Evolutionary conservation across 2,329 filamentous ascomycete genomes (phyloP).

Genomic region (Zymoseptoria brevis): DNA sequence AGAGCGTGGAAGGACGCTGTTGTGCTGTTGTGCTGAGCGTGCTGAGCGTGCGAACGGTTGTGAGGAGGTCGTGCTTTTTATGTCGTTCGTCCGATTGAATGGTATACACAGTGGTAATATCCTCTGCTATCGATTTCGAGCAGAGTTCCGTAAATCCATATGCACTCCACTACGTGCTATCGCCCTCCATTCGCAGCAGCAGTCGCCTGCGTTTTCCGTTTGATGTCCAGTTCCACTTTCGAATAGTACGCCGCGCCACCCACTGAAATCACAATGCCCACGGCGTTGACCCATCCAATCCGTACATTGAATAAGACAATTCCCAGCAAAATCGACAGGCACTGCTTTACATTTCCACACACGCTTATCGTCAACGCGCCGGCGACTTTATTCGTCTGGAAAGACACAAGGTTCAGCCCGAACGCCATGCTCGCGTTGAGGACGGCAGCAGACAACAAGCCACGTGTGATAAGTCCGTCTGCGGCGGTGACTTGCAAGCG

Average conservation of each 20-base stretch:
- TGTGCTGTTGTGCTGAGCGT: no score
- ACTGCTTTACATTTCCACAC: constrained; percentile 33
- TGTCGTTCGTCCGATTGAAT: neutral
- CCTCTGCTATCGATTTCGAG: neutral
- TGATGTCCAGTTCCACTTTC: constrained; percentile 49
- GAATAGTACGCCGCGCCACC: constrained; percentile 51
- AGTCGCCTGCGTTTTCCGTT: constrained; percentile 15
- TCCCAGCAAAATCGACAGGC: constrained; percentile 30
- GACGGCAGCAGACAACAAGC: constrained; percentile 20
- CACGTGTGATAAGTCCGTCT: constrained; percentile 20
- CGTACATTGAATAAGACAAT: constrained; percentile 31
- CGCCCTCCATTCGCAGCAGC: neutral
- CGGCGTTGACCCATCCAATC: constrained; percentile 39
- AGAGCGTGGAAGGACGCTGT: no score
- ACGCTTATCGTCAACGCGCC: constrained; percentile 32
- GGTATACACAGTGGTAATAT: neutral
- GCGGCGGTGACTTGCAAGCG: constrained; percentile 13
- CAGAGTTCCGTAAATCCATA: neutral
- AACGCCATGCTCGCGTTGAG: constrained; percentile 30
- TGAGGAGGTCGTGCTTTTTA: no score
- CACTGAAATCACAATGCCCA: constrained; percentile 49
- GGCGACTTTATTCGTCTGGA: constrained; percentile 33
- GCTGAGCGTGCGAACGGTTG: no score
- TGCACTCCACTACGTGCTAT: neutral
- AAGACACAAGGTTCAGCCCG: constrained; percentile 32